Evolutionary conservation across 805 yeast species (phyloP).

Genomic region (Candida coleopterorum): DNA sequence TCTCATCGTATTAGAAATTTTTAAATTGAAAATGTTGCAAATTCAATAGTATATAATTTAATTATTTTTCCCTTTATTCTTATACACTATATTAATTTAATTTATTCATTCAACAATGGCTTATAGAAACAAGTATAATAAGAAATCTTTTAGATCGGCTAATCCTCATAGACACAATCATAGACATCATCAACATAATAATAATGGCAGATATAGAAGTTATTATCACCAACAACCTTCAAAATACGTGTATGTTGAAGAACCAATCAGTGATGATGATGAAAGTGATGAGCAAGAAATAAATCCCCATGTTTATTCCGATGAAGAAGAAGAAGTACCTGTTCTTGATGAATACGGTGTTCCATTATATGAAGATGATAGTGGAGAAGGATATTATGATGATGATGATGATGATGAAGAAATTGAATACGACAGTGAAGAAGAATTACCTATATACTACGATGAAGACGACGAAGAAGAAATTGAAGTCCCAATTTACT

Average conservation of each 20-base stretch:
- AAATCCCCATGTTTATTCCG: constrained; percentile 6
- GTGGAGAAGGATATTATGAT: constrained; percentile 5
- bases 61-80: background rate
- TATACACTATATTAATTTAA: background rate
- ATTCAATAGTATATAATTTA: background rate
- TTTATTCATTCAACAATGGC: constrained; percentile 8
- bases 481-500: constrained; percentile 7
- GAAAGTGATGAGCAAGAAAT: constrained; percentile 15
- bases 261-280: constrained; percentile 33
- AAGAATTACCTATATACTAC: constrained; percentile 4
- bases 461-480: background rate
- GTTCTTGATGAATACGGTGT: constrained; percentile 3
- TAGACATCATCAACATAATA: background rate
- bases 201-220: constrained; percentile 22
- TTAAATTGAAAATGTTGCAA: constrained; percentile 1
- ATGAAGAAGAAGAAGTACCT: constrained; percentile 8
- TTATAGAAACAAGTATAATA: constrained; percentile 16
- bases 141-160: constrained; percentile 12
- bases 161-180: background rate
- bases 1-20: constrained; percentile 10
- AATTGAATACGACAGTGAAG: constrained; percentile 8
- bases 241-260: constrained; percentile 37
- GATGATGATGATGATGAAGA: background rate
- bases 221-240: constrained; percentile 31
- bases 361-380: constrained; percentile 7